phyloP scores from a whole-genome alignment of 2,329 filamentous ascomycete species.

The Pseudopithomyces maydicus region DNA sequence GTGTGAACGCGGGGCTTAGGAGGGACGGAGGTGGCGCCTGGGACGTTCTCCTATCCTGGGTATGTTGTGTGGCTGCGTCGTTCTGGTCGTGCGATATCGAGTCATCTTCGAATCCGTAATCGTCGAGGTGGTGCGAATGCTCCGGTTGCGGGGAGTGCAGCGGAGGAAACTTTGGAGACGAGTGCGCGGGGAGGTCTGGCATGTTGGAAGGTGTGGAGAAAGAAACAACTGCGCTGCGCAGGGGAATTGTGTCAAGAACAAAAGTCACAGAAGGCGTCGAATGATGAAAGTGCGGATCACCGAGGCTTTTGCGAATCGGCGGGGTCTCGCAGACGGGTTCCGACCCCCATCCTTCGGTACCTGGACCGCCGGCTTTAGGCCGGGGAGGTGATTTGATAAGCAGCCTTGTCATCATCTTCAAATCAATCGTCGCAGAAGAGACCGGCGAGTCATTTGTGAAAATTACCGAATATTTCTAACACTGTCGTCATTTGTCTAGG shows the following conservation, averaged over 20 bases:
- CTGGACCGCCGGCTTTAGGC: constrained; percentile 3
- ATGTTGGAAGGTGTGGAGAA: constrained; percentile 41
- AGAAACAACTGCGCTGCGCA: constrained; percentile 3
- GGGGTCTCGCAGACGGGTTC: constrained; percentile 14
- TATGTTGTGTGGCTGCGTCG: background rate
- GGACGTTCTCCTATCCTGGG: constrained; percentile 11
- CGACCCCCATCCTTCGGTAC: constrained; percentile 23
- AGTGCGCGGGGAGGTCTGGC: constrained; percentile 61
- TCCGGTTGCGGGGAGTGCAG: constrained; percentile 60
- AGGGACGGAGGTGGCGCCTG: constrained; percentile 47
- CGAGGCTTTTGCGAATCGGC: constrained; percentile 18
- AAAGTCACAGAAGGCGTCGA: constrained; percentile 8
- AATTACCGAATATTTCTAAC: background rate
- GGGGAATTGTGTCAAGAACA: background rate
- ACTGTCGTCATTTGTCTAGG: background rate
- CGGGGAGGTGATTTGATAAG: constrained; percentile 13
- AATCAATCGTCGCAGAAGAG: constrained; percentile 11
- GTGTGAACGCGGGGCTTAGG: constrained; percentile 53
- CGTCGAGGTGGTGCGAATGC: constrained; percentile 44
- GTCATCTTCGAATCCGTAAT: constrained; percentile 39
- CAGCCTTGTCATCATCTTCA: background rate
- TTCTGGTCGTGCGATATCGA: background rate
- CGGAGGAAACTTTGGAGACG: constrained; percentile 57
- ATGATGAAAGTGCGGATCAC: constrained; percentile 15
- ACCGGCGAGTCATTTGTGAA: constrained; percentile 8